phyloP scores from a whole-genome alignment of 345 rosid species.

The Melastoma malabathricum region DNA sequence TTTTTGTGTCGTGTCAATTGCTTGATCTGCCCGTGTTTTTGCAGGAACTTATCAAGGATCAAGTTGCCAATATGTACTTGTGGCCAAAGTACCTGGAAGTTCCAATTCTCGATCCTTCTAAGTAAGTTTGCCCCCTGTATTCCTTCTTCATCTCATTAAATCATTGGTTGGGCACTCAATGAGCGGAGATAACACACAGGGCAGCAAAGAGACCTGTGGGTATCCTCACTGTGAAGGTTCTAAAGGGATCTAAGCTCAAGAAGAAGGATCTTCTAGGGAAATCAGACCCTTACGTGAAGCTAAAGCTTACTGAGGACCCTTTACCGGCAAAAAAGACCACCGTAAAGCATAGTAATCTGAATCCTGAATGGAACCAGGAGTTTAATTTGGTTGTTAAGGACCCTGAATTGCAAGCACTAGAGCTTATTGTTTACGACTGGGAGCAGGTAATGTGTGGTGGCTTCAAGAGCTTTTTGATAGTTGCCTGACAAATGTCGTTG shows the following conservation, averaged over 20 bases:
- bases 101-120: conserved; percentile 62
- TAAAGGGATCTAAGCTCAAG: conserved; percentile 63
- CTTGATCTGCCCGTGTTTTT: conserved; percentile 3
- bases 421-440: conserved; percentile 69
- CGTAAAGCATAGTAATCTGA: conserved; percentile 71
- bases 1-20: not conserved
- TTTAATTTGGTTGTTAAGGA: conserved; percentile 63
- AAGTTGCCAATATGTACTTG: conserved; percentile 85
- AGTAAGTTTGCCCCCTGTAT: conserved; percentile 20
- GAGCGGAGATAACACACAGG: conserved; percentile 16
- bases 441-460: conserved; percentile 46
- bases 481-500: no score
- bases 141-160: conserved; percentile 2
- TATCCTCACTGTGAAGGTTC: conserved; percentile 54
- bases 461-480: no score
- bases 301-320: conserved; percentile 73
- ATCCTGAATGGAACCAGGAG: conserved; percentile 96
- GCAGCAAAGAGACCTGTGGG: conserved; percentile 81
- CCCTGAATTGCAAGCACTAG: conserved; percentile 56
- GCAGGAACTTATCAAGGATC: conserved; percentile 88
- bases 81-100: conserved; percentile 93
- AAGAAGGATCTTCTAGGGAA: conserved; percentile 77
- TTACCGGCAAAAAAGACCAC: conserved; percentile 55
- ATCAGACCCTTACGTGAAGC: conserved; percentile 86
- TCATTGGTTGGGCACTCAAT: conserved; percentile 2